These are phyloP conservation scores for Chrysoporthe deuterocubensis DNA, from an alignment of 2,329 filamentous ascomycete genomes.

Conservation along the genomic window DNA sequence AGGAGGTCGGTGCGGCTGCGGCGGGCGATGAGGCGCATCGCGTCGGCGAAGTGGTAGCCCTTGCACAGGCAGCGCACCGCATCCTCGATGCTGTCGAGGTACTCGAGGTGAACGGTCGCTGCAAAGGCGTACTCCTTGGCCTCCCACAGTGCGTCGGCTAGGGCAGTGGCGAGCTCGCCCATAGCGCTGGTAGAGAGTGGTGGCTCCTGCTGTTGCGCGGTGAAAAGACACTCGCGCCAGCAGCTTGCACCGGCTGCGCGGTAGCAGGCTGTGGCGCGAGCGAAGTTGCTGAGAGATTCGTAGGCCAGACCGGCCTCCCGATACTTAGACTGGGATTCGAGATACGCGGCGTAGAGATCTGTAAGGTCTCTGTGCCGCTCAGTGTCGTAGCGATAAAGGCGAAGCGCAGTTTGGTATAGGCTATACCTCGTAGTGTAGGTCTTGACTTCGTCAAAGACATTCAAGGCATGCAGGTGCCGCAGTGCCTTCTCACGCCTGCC, in stretches of 20 bases:
- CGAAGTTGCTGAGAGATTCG: slow-evolving; percentile 79
- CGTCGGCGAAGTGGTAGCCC: slow-evolving; percentile 85
- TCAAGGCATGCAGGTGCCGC: slow-evolving; percentile 71
- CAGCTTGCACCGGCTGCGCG: slow-evolving; percentile 73
- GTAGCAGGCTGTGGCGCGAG: slow-evolving; percentile 80
- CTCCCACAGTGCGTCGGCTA: slow-evolving; percentile 81
- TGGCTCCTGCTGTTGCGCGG: slow-evolving; percentile 69
- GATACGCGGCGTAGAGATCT: slow-evolving; percentile 75
- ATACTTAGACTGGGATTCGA: slow-evolving; percentile 75
- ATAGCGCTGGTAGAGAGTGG: slow-evolving; percentile 65
- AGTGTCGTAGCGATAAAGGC: slow-evolving; percentile 81
- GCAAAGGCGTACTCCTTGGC: slow-evolving; percentile 82
- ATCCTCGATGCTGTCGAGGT: slow-evolving; percentile 72
- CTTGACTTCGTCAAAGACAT: slow-evolving; percentile 77
- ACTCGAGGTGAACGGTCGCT: slow-evolving; percentile 79
- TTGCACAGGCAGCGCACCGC: slow-evolving; percentile 83
- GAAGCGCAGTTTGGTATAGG: slow-evolving; percentile 78
- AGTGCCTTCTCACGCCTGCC: slow-evolving; percentile 78
- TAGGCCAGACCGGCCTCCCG: slow-evolving; percentile 89
- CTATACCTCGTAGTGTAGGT: slow-evolving; percentile 78
- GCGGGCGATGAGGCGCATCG: slow-evolving; percentile 75
- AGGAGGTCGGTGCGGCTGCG: slow-evolving; percentile 67
- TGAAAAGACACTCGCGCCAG: slow-evolving; percentile 90
- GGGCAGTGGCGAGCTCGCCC: slow-evolving; percentile 67
- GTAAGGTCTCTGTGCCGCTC: slow-evolving; percentile 71